Percentiles rank a stretch among this genome's conserved stretches.
phyloP scores from a whole-genome alignment of 306 rosid genomes.

The Cercis canadensis region DNA sequence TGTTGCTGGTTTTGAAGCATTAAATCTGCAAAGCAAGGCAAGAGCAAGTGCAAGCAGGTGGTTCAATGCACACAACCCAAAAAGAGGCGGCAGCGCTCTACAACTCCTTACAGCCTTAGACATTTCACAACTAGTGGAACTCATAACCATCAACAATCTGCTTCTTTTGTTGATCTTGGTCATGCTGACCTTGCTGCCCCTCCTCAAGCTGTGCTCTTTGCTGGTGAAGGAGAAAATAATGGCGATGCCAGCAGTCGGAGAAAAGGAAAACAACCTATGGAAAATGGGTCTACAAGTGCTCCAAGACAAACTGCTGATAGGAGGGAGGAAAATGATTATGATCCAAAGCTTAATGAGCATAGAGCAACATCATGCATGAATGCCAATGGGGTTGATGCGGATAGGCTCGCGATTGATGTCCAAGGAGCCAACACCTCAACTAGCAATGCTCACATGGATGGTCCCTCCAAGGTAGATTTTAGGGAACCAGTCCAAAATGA shows the following conservation, averaged over 20 bases:
- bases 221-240: slow-evolving; percentile 39
- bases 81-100: slow-evolving; percentile 60
- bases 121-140: slow-evolving; percentile 43
- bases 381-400: slow-evolving; percentile 38
- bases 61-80: slow-evolving; percentile 58
- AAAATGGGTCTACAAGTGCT: slow-evolving; percentile 40
- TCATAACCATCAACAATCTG: slow-evolving; percentile 43
- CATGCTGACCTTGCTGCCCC: slow-evolving; percentile 34
- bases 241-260: slow-evolving; percentile 31
- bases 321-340: slow-evolving; percentile 55
- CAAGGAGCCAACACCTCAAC: slow-evolving; percentile 49
- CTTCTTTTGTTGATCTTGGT: slow-evolving; percentile 40
- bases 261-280: slow-evolving; percentile 31
- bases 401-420: slow-evolving; percentile 37
- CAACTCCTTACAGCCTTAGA: slow-evolving; percentile 51
- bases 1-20: slow-evolving; percentile 49
- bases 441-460: slow-evolving; percentile 35
- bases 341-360: slow-evolving; percentile 85
- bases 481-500: slow-evolving; percentile 47
- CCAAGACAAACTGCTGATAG: slow-evolving; percentile 37
- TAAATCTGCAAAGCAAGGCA: slow-evolving; percentile 61
- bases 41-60: slow-evolving; percentile 70
- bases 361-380: slow-evolving; percentile 39
- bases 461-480: slow-evolving; percentile 43
- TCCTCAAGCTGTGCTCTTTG: slow-evolving; percentile 41